Evolutionary conservation across 2,329 filamentous ascomycete genomes (phyloP), one percentile per base, ranked within the genome.

Genomic region (Fusarium falciforme): DNA sequence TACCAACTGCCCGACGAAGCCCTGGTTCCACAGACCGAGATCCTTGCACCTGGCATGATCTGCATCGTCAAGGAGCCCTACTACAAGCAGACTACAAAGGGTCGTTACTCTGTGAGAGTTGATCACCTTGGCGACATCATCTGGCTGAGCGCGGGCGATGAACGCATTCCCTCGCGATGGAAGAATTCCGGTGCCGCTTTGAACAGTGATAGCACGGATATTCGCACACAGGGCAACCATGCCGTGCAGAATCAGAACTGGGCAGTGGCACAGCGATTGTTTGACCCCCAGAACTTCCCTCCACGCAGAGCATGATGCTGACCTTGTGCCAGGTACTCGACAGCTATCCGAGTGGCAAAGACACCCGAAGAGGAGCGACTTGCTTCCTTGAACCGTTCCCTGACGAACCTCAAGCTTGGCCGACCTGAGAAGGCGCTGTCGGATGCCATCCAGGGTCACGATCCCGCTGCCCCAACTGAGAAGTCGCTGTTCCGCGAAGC

Each of bases 31-130:
- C 76, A 76, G 0, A 71, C 81, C 5, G 77, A 85, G 7, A 73
- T 84, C 1, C 60, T 89, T 4, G 67, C 74, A 0, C 62, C 79
- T 6, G 79, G 80, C 1, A 79, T 77, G 14, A 74, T 85, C 0
- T 80, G 84, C 12, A 74, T 89, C 31, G 61, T 90, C 31, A 91
- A 89, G 69, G 88, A 90, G 66, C 88, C 88, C 0, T 90, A 85
- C 72, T 83, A 89, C 72, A 88, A 86, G 70, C 33, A 76, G 0
- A 80, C 81, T 27, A 77, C 75, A 0, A 77, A 84, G 31, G 84
- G 84, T 3, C 57, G 78, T 0, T 87, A 86, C 75, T 81, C 79
- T 0, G 36, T 90, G 27, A 83, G 87, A 7, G 85, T 89, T 8
- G 88, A 90, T 66, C 88, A 90, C 74, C 73, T 86, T 17, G 85